Conservation (phyloP, 1,139 yeast genomes). For the Yamadazyma buinensis region DNA sequence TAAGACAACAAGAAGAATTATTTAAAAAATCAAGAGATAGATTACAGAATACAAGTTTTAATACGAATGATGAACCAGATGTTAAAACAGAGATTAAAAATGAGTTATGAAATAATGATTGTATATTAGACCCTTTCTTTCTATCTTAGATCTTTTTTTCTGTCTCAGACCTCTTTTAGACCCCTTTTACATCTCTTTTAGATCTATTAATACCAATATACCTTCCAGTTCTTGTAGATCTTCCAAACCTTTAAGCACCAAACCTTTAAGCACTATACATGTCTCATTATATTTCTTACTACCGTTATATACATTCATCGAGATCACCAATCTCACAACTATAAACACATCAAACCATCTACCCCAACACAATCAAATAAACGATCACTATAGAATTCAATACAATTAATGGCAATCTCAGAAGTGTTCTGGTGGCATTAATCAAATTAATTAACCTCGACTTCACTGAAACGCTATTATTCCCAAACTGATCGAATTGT, state of each 20-base stretch:
- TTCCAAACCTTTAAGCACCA: too few relatives aligned
- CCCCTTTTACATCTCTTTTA: too few relatives aligned
- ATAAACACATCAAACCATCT: too few relatives aligned
- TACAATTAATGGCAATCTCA: conserved; percentile 43
- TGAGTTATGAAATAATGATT: conserved; percentile 5
- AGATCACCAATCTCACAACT: too few relatives aligned
- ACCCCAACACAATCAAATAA: conserved; percentile 41
- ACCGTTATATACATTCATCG: too few relatives aligned
- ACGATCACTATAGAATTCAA: conserved; percentile 37
- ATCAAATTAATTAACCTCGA: conserved; percentile 39
- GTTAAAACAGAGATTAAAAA: conserved; percentile 1
- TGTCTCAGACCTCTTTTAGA: too few relatives aligned
- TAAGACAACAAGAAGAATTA: conserved; percentile 88
- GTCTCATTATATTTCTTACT: too few relatives aligned
- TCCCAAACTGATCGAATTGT: conserved; percentile 23
- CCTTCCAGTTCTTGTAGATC: too few relatives aligned
- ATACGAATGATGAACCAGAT: conserved; percentile 6
- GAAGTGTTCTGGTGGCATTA: conserved; percentile 44
- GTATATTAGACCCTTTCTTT: too few relatives aligned
- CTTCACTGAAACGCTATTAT: conserved; percentile 30
- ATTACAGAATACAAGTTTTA: conserved; percentile 36
- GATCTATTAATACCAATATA: too few relatives aligned
- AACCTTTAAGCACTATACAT: too few relatives aligned
- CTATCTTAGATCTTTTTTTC: too few relatives aligned
- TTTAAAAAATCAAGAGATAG: conserved; percentile 86